Base-by-base conservation (phyloP, 805 yeast genomes). In the Candida arabinofermentans region DNA sequence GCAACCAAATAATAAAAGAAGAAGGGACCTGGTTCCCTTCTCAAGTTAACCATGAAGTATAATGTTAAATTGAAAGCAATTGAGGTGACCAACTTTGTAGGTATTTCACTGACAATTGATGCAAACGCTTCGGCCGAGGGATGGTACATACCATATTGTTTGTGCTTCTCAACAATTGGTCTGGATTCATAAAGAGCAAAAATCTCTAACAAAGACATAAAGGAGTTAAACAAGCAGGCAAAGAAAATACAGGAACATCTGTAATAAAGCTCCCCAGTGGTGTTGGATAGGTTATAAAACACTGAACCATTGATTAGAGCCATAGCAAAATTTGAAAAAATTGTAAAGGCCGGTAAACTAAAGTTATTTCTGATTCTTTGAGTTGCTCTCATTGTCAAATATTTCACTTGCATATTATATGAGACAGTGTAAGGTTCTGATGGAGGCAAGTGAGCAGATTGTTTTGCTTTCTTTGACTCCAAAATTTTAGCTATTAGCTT, bases 161-260 rank as follows among this genome's bases (percentile, higher is more conserved):
- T 73, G 51, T 78, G 84, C 52, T 78, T 78, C 54, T 77, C 82
- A 26, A 77, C 77, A 46, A 78, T 72, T 7, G 75, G 71, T 59
- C 82, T 69, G 27, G 79, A 70, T 51, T 77, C 81, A 54, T 66
- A 79, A 22, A 77, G 54, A 1, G 77, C 53, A 59, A 75, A 66
- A 44, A 81, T 70, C 60, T 81, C 87, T 53, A 79, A 65, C 44
- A 80, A 57, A 14, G 82, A 78, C 14, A 81, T 67, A 53, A 80
- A 76, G 12, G 84, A 79, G 56, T 79, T 79, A 61, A 78, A 80
- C 54, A 80, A 65, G 35, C 77, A 70, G 18, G 83, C 81, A 58
- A 81, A 81, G 64, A 84, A 85, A 70, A 84, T 66, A 35, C 81
- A 72, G 32, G 87, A 78, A 51, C 80, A 74, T 55, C 88, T 67